Conservation (phyloP, 2,329 filamentous ascomycete species). For the Colletotrichum tofieldiae region DNA sequence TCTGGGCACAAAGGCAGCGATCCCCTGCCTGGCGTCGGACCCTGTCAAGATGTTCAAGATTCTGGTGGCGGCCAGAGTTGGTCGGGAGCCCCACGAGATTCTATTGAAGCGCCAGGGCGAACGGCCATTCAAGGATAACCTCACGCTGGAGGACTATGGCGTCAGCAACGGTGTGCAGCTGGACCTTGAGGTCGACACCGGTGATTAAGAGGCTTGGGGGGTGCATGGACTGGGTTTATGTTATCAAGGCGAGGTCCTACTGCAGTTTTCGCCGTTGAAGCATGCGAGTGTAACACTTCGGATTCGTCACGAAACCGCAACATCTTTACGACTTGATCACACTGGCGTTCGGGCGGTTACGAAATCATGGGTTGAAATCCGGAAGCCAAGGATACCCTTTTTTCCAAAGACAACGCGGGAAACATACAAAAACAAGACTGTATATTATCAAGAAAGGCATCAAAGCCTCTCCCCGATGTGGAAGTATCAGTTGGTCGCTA, state of each 20-base stretch:
- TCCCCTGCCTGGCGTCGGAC: slow-evolving; percentile 90
- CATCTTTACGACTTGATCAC: background rate
- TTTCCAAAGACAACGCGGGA: background rate
- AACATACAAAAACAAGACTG: background rate
- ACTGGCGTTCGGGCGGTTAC: slow-evolving; percentile 29
- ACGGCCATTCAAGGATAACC: slow-evolving; percentile 91
- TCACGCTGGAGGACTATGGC: slow-evolving; percentile 93
- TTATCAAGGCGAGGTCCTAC: background rate
- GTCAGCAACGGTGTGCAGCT: slow-evolving; percentile 89
- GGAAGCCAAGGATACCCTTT: slow-evolving; percentile 31
- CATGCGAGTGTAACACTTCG: background rate
- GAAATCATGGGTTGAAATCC: slow-evolving; percentile 1
- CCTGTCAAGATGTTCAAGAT: slow-evolving; percentile 90
- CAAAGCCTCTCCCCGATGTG: background rate
- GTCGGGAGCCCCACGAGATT: slow-evolving; percentile 91
- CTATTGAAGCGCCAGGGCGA: slow-evolving; percentile 93
- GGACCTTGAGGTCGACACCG: slow-evolving; percentile 74
- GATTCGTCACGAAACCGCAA: background rate
- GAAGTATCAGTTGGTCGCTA: background rate
- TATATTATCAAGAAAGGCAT: background rate
- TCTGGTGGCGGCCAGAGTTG: slow-evolving; percentile 90
- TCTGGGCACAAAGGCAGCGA: slow-evolving; percentile 94
- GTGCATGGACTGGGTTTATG: background rate
- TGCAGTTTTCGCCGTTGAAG: background rate
- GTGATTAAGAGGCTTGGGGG: slow-evolving; percentile 60